These are phyloP conservation scores for Toxicodendron radicans DNA, from an alignment of 345 rosid species.

Conservation along the genomic window DNA sequence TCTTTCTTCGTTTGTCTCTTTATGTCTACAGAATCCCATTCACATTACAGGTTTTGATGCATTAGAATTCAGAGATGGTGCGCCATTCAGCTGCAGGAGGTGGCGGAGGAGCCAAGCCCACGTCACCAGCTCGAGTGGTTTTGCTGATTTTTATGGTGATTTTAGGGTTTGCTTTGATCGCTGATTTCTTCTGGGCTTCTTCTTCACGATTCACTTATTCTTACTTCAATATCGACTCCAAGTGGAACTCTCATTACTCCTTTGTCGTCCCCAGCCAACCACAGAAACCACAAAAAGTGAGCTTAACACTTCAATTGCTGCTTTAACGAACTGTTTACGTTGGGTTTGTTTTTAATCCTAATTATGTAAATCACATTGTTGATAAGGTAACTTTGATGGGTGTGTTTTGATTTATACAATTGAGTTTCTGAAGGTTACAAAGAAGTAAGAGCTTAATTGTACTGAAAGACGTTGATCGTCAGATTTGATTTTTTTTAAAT, in stretches of 20 bases:
- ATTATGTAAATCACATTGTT: not conserved
- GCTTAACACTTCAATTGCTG: not conserved
- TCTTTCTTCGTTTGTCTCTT: not conserved
- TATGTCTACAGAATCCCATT: not conserved
- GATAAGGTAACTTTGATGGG: not conserved
- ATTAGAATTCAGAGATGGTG: conserved; percentile 8
- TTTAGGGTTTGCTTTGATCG: conserved; percentile 59
- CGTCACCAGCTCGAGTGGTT: conserved; percentile 44
- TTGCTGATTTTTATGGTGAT: conserved; percentile 42
- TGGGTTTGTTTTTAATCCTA: not conserved
- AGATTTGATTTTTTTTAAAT: too few species aligned
- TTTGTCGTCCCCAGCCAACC: conserved; percentile 24
- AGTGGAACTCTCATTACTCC: conserved; percentile 22
- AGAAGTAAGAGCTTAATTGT: not conserved
- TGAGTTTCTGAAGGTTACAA: not conserved
- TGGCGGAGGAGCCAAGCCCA: conserved; percentile 53
- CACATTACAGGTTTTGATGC: not conserved
- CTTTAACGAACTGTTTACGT: not conserved
- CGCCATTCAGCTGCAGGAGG: conserved; percentile 16
- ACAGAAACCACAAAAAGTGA: conserved; percentile 12
- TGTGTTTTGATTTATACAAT: not conserved
- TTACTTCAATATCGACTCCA: conserved; percentile 23
- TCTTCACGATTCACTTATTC: conserved; percentile 52
- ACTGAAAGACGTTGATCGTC: not conserved
- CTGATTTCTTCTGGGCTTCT: conserved; percentile 86